phyloP scores from a whole-genome alignment of 1,284 basidiomycete species.

The Ganoderma lingzhi region DNA sequence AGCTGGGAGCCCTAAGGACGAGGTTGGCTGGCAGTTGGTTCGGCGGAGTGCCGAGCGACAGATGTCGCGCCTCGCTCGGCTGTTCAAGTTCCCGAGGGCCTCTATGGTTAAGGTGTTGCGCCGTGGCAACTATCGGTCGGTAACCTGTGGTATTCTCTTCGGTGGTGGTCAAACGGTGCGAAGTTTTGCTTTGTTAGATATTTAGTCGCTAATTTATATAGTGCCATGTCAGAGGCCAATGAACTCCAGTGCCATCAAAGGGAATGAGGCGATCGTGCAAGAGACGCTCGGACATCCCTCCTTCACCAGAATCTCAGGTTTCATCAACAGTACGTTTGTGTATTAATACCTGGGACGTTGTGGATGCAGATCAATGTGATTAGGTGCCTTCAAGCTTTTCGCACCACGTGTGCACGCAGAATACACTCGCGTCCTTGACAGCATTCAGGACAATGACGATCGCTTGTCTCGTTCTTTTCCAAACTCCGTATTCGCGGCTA shows the following conservation, averaged over 20 bases:
- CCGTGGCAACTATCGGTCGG: neutral
- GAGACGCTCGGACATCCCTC: neutral
- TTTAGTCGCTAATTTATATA: neutral
- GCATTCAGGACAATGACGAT: too few species aligned
- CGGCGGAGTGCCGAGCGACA: neutral
- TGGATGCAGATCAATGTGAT: too few species aligned
- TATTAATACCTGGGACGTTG: too few species aligned
- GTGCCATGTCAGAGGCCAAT: neutral
- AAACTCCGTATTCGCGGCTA: constrained; percentile 20
- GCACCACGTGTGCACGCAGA: neutral
- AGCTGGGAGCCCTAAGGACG: neutral
- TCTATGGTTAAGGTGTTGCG: neutral
- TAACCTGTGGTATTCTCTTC: neutral
- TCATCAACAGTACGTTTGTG: neutral
- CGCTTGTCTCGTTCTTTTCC: constrained; percentile 6
- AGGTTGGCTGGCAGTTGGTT: neutral
- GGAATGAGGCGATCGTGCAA: too few species aligned
- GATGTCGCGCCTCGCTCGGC: neutral
- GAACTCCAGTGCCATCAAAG: neutral
- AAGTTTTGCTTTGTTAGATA: too few species aligned
- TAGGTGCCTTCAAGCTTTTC: constrained; percentile 3
- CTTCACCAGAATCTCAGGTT: neutral
- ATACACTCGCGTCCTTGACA: neutral
- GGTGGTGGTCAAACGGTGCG: neutral
- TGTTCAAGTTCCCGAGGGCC: neutral